These are phyloP conservation scores for Aspergillus cavernicola DNA, from an alignment of 495 filamentous ascomycete genomes.

Conservation along the genomic window DNA sequence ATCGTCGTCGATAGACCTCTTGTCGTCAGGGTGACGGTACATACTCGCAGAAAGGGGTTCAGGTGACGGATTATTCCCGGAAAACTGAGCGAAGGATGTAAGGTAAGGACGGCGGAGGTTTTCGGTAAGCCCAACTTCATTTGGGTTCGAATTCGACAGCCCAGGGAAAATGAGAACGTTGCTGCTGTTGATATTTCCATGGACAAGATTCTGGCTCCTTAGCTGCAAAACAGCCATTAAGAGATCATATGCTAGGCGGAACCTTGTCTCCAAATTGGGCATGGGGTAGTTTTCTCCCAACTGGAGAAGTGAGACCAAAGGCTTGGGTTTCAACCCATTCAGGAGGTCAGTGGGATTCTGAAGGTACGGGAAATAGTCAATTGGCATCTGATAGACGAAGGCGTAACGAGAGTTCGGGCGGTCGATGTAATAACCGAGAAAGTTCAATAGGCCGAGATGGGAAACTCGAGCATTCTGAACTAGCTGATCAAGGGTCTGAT, in stretches of 20 bases:
- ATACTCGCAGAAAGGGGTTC: conserved; percentile 55
- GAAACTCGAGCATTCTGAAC: conserved; percentile 52
- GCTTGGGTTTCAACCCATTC: conserved; percentile 40
- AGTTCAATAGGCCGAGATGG: conserved; percentile 60
- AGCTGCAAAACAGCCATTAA: conserved; percentile 71
- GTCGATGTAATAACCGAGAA: conserved; percentile 85
- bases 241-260: conserved; percentile 76
- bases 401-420: conserved; percentile 71
- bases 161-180: conserved; percentile 77
- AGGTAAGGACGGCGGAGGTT: conserved; percentile 73
- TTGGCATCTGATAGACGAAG: conserved; percentile 78
- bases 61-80: conserved; percentile 54
- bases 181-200: conserved; percentile 75
- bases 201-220: conserved; percentile 69
- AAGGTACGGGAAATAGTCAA: conserved; percentile 47
- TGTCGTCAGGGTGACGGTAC: conserved; percentile 77
- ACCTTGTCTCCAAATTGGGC: conserved; percentile 72
- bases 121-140: conserved; percentile 38
- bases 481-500: conserved; percentile 42
- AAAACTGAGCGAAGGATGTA: conserved; percentile 78
- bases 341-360: conserved; percentile 42
- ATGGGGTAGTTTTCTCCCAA: conserved; percentile 44
- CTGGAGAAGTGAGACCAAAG: conserved; percentile 47
- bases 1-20: conserved; percentile 52
- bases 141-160: conserved; percentile 33